These are phyloP conservation scores for Magnolia kwangsiensis DNA, from an alignment of 164 flowering plant species.

Conservation along the genomic window DNA sequence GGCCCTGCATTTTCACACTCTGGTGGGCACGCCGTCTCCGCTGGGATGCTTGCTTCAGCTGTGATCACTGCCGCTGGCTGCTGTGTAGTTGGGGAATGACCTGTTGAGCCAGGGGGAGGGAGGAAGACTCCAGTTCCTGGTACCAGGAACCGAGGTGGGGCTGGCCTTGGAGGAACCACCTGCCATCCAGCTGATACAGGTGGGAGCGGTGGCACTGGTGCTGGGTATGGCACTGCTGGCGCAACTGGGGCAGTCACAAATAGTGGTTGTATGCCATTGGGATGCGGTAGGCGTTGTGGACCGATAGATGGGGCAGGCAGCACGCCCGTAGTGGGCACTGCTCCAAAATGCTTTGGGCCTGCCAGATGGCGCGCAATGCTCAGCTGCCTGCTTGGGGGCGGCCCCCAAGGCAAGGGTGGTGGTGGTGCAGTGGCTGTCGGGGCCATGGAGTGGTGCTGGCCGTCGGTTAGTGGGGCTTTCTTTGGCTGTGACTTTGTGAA, in stretches of 20 bases:
- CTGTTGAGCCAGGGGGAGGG: constrained; percentile 68
- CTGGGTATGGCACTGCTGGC: constrained; percentile 51
- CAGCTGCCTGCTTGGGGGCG: constrained; percentile 44
- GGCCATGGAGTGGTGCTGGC: constrained; percentile 16
- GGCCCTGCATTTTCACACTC: constrained; percentile 33
- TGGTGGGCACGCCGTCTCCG: constrained; percentile 24
- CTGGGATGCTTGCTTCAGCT: constrained; percentile 22
- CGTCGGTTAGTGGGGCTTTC: constrained; percentile 31
- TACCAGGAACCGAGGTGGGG: constrained; percentile 54
- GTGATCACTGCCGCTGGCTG: constrained; percentile 15
- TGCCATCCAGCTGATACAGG: constrained; percentile 59
- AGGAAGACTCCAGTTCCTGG: constrained; percentile 97
- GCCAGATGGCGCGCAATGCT: constrained; percentile 46
- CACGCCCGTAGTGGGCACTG: constrained; percentile 55
- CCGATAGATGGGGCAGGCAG: constrained; percentile 37
- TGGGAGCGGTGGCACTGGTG: constrained; percentile 57
- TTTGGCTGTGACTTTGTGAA: constrained; percentile 61
- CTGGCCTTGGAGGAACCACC: constrained; percentile 49
- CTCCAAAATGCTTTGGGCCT: constrained; percentile 49
- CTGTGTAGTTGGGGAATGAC: constrained; percentile 34
- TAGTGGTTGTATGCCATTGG: constrained; percentile 58
- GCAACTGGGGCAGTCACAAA: constrained; percentile 51
- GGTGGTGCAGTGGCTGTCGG: constrained; percentile 27
- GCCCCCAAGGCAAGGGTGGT: constrained; percentile 52
- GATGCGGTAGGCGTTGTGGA: constrained; percentile 39